A percentile compares a stretch with the other conserved stretches of the same genome.
These are phyloP conservation scores for Phellopilus nigrolimitatus DNA, from an alignment of 1,284 basidiomycete species.

Conservation along the genomic window DNA sequence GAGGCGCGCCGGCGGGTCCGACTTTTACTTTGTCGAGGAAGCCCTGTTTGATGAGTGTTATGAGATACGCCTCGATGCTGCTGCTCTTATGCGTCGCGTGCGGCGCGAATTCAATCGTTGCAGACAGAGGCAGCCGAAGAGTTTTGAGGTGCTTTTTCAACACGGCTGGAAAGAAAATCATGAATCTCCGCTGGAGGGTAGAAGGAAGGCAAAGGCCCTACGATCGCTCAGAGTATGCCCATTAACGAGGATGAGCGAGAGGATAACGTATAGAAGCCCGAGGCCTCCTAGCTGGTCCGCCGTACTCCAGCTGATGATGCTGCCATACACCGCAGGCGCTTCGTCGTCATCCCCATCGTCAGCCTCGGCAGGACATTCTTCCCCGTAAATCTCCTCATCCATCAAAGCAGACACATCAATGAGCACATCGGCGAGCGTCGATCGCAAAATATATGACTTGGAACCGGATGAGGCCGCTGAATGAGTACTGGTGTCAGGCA, in stretches of 20 bases:
- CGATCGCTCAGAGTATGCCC: conserved; percentile 63
- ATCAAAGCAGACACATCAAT: conserved; percentile 54
- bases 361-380: conserved; percentile 27
- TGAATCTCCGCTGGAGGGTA: conserved; percentile 10
- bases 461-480: conserved; percentile 52
- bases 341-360: conserved; percentile 35
- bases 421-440: conserved; percentile 48
- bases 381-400: conserved; percentile 50
- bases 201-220: conserved; percentile 32
- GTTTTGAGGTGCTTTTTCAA: conserved; percentile 57
- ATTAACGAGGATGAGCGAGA: conserved; percentile 67
- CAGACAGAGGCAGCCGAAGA: conserved; percentile 46
- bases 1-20: conserved; percentile 11
- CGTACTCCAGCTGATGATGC: conserved; percentile 63
- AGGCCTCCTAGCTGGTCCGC: conserved; percentile 57
- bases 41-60: conserved; percentile 53
- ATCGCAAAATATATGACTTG: conserved; percentile 74
- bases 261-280: conserved; percentile 65
- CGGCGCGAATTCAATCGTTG: conserved; percentile 42
- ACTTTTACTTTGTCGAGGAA: conserved; percentile 49
- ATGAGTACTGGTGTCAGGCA: not conserved
- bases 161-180: conserved; percentile 40
- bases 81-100: conserved; percentile 44
- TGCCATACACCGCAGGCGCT: conserved; percentile 45
- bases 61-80: conserved; percentile 54